Conservation (phyloP, 495 filamentous ascomycete species). For the Trichoderma reesei region DNA sequence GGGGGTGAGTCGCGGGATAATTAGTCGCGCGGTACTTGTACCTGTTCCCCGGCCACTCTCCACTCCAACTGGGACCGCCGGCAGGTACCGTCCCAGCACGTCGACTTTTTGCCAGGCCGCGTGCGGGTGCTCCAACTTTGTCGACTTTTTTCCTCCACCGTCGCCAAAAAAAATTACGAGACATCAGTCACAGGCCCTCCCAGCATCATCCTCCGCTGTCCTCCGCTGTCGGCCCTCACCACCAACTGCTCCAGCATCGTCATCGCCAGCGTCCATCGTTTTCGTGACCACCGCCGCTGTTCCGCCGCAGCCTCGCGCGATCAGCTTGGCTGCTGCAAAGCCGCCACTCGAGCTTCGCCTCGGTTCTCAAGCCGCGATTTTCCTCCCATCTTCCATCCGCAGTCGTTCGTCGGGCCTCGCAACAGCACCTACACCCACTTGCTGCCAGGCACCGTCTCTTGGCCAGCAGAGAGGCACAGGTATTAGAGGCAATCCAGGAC, state of each 20-base stretch:
- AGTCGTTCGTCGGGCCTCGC: not conserved
- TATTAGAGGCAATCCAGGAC: not conserved
- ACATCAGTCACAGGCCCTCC: not conserved
- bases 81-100: not conserved
- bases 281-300: not conserved
- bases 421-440: not conserved
- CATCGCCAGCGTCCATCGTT: not conserved
- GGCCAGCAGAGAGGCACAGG: not conserved
- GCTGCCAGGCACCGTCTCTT: not conserved
- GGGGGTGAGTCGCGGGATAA: too few species aligned
- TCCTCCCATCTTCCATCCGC: not conserved
- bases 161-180: slow-evolving; percentile 1
- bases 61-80: not conserved
- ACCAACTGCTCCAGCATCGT: not conserved
- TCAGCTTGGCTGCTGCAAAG: not conserved
- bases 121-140: not conserved
- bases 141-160: not conserved
- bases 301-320: slow-evolving; percentile 6
- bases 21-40: not conserved
- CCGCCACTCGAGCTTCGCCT: not conserved
- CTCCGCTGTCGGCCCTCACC: not conserved
- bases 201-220: not conserved
- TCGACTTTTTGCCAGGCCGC: slow-evolving; percentile 1
- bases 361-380: not conserved
- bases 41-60: not conserved